phyloP scores from a whole-genome alignment of 2,329 filamentous ascomycete genomes.

The Eutypa lata region DNA sequence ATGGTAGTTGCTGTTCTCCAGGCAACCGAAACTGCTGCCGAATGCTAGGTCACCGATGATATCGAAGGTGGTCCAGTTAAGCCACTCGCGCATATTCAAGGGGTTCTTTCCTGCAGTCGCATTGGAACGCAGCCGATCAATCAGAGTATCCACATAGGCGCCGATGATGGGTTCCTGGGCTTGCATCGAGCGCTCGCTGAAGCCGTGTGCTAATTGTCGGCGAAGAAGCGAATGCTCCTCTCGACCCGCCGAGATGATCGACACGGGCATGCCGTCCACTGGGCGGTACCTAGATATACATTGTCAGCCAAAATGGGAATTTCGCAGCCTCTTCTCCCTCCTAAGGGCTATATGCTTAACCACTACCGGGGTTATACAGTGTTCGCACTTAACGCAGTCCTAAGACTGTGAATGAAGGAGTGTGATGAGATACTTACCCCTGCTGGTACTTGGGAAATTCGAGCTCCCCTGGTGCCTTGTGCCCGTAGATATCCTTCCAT shows the following conservation, averaged over 20 bases:
- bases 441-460: background rate
- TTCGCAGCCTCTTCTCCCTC: too few relatives aligned
- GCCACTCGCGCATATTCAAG: conserved; percentile 18
- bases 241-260: background rate
- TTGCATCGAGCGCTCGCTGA: background rate
- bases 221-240: background rate
- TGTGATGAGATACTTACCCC: background rate
- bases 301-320: background rate
- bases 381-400: too few relatives aligned
- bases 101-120: conserved; percentile 9
- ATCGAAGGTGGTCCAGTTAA: conserved; percentile 17
- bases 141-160: background rate
- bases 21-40: conserved; percentile 14
- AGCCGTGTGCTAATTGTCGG: background rate
- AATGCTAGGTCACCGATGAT: conserved; percentile 16
- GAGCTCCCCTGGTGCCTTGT: background rate
- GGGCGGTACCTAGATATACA: background rate
- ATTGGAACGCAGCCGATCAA: conserved; percentile 13
- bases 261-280: background rate
- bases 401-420: too few relatives aligned
- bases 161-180: background rate
- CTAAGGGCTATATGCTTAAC: too few relatives aligned
- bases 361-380: too few relatives aligned
- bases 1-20: conserved; percentile 16
- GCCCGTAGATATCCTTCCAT: conserved; percentile 6